Evolutionary conservation across 345 rosid species (phyloP).

Genomic region (Trapa bicornis): DNA sequence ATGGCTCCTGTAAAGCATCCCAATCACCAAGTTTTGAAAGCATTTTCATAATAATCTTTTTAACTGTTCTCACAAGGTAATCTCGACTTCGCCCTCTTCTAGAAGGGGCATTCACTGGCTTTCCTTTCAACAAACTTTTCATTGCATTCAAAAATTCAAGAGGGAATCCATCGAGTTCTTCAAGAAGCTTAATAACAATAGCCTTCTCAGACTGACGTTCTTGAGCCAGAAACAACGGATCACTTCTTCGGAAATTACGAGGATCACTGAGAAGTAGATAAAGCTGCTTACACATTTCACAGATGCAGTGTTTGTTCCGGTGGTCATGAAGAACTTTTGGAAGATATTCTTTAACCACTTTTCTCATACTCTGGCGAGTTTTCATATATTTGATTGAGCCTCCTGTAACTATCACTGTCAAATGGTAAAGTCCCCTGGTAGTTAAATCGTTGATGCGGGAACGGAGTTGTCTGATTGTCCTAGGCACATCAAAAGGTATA

Average conservation of each 20-base stretch:
- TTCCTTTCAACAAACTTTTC: slow-evolving; percentile 54
- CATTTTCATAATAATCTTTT: slow-evolving; percentile 34
- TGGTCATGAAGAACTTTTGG: slow-evolving; percentile 13
- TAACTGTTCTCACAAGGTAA: slow-evolving; percentile 28
- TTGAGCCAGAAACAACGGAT: slow-evolving; percentile 13
- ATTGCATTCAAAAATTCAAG: slow-evolving; percentile 43
- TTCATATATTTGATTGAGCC: slow-evolving; percentile 34
- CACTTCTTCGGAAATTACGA: slow-evolving; percentile 28
- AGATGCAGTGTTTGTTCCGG: slow-evolving; percentile 11
- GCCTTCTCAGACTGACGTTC: slow-evolving; percentile 24
- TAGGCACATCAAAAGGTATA: slow-evolving; percentile 15
- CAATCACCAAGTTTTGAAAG: slow-evolving; percentile 39
- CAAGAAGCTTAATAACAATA: slow-evolving; percentile 33
- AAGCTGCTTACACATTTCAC: slow-evolving; percentile 23
- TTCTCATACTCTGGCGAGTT: slow-evolving; percentile 47
- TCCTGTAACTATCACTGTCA: slow-evolving; percentile 38
- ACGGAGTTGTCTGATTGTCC: slow-evolving; percentile 21
- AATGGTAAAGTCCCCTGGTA: slow-evolving; percentile 44
- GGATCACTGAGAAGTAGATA: slow-evolving; percentile 37
- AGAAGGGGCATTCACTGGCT: slow-evolving; percentile 22
- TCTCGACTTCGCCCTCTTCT: slow-evolving; percentile 26
- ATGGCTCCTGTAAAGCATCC: slow-evolving; percentile 36
- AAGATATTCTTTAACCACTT: slow-evolving; percentile 34
- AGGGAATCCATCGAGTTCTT: slow-evolving; percentile 44
- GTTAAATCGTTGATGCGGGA: slow-evolving; percentile 43